Base-by-base conservation (phyloP, 2,329 filamentous ascomycete genomes). In the Apiospora aurea region DNA sequence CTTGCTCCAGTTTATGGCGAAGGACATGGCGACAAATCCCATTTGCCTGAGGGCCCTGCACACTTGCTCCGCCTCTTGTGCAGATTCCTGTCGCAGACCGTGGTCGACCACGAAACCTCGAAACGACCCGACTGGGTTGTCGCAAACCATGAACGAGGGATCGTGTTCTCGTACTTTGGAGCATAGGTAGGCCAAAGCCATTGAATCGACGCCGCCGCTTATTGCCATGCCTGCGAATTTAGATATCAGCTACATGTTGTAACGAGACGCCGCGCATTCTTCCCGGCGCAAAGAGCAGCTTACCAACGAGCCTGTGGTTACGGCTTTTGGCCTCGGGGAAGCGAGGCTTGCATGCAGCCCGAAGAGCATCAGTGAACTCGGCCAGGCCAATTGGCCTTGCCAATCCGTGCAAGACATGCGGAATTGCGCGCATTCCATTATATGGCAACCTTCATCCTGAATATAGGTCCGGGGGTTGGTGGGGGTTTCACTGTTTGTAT, bases 131-230 rank as follows among this genome's bases (percentile, higher is more conserved):
- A 85, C 77, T 18, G 84, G 82, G 72, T 86, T 85, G 76, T 87
- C 87, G 46, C 82, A 83, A 38, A 90, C 78, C 61, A 75, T 82
- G 74, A 85, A 77, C 38, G 75, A 72, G 2, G 77, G 78, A 66
- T 83, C 78, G 3, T 74, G 73, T 3, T 73, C 79, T 49, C 82
- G 81, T 47, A 88, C 77, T 66, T 84, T 81, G 68, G 86, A 87
- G 79, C 93, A 94, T 47, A 98, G 87, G 73, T 86, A 91, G 71
- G 95, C 94, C 73, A 99, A 86, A 41, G 96, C 96, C 95, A 98
- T 99, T n/a, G 96, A 98, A 82, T 99, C 96, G 51, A 96, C 93
- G 10, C 96, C 96, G 34, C 96, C 96, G 79, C 95, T 98, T 73
- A 98, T 86, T 21, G 95, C 96, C 72, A 98, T 84, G 70, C 88